A percentile compares a stretch with the other conserved stretches of the same genome.
Conservation (phyloP, 768 basidiomycete genomes). For the Termitomyces sp. region DNA sequence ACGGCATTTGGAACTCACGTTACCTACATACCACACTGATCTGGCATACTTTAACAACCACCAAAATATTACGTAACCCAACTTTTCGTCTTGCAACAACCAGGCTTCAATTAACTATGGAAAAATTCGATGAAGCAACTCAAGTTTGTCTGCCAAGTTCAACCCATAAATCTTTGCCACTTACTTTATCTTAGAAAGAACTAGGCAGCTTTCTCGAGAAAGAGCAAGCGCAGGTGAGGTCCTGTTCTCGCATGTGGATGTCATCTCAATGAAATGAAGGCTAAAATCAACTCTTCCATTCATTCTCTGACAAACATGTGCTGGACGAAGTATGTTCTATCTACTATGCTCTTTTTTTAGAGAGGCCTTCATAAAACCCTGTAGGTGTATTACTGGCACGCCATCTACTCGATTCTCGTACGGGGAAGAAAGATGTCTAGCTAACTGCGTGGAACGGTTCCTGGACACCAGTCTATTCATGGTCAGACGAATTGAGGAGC, state of each 20-base stretch:
- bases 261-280: constrained; percentile 21
- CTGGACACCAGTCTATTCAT: constrained; percentile 82
- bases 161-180: constrained; percentile 1
- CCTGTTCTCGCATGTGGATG: neutral
- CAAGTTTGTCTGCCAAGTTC: constrained; percentile 40
- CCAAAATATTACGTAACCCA: constrained; percentile 13
- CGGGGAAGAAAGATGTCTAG: constrained; percentile 75
- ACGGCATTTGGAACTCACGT: constrained; percentile 8
- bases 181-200: constrained; percentile 59
- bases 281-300: constrained; percentile 57
- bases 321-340: constrained; percentile 82
- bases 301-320: constrained; percentile 80
- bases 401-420: constrained; percentile 76
- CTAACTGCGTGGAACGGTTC: constrained; percentile 90
- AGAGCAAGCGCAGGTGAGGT: constrained; percentile 73
- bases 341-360: neutral
- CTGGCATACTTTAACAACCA: constrained; percentile 3
- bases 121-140: constrained; percentile 73
- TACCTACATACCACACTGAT: constrained; percentile 4
- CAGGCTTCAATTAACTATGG: constrained; percentile 21
- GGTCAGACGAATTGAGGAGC: constrained; percentile 60
- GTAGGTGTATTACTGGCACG: constrained; percentile 75
- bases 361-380: neutral
- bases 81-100: neutral
- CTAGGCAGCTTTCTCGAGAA: constrained; percentile 72